Evolutionary conservation across 805 yeast genomes (phyloP).

Genomic region (Metschnikowia lachancei): DNA sequence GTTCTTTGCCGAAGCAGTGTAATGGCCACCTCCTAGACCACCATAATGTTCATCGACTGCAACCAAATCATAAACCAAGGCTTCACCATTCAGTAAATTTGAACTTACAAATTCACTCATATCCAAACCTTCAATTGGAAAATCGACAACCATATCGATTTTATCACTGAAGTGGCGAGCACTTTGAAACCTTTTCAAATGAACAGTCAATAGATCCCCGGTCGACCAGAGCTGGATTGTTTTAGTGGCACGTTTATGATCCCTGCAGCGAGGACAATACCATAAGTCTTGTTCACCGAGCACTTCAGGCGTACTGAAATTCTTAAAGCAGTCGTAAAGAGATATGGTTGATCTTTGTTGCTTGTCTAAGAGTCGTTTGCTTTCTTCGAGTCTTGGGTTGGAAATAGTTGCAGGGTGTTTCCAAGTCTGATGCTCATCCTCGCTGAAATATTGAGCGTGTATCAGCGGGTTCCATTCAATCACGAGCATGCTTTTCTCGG

Average conservation of each 20-base stretch:
- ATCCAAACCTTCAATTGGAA: slow-evolving; percentile 82
- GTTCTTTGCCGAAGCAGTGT: slow-evolving; percentile 85
- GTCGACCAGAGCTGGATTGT: slow-evolving; percentile 90
- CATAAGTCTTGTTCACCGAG: slow-evolving; percentile 86
- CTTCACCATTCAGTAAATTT: slow-evolving; percentile 18
- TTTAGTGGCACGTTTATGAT: slow-evolving; percentile 86
- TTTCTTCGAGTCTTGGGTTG: slow-evolving; percentile 55
- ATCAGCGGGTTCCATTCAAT: slow-evolving; percentile 64
- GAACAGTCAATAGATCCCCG: slow-evolving; percentile 87
- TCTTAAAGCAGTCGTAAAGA: slow-evolving; percentile 67
- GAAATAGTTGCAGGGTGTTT: slow-evolving; percentile 38
- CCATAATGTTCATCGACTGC: slow-evolving; percentile 97
- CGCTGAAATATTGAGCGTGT: slow-evolving; percentile 50
- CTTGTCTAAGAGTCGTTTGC: slow-evolving; percentile 33
- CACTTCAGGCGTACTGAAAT: slow-evolving; percentile 79
- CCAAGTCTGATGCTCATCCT: slow-evolving; percentile 56
- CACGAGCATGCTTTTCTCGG: slow-evolving; percentile 35
- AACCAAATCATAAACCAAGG: slow-evolving; percentile 70
- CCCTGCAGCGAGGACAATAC: slow-evolving; percentile 90
- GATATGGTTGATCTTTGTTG: slow-evolving; percentile 47
- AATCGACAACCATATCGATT: slow-evolving; percentile 78
- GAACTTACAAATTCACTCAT: slow-evolving; percentile 55
- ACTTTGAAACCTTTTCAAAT: slow-evolving; percentile 84
- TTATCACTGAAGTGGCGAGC: slow-evolving; percentile 85
- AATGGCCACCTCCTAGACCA: slow-evolving; percentile 96